Conservation (phyloP, 352 stramenopile species). For the Peronospora tabacina region DNA sequence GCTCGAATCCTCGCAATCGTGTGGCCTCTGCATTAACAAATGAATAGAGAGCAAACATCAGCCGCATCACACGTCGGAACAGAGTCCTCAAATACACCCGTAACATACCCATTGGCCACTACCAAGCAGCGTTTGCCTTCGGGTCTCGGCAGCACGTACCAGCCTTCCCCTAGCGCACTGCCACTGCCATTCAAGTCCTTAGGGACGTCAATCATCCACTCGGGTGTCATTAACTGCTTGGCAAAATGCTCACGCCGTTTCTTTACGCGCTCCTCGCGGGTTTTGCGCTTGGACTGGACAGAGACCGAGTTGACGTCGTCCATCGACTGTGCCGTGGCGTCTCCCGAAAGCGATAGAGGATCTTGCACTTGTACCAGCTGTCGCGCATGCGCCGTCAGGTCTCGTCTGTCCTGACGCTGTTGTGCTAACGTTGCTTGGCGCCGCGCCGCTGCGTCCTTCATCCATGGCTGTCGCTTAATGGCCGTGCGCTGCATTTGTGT, state of each 20-base stretch:
- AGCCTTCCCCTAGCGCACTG: constrained; percentile 64
- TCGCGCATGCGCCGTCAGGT: constrained; percentile 74
- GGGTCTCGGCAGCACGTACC: constrained; percentile 87
- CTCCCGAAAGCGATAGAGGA: constrained; percentile 14
- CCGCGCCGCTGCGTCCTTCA: constrained; percentile 45
- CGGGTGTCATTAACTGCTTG: constrained; percentile 78
- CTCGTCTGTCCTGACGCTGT: constrained; percentile 67
- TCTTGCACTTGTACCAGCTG: constrained; percentile 40
- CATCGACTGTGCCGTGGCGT: constrained; percentile 24
- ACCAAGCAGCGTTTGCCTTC: constrained; percentile 88
- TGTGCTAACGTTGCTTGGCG: constrained; percentile 50
- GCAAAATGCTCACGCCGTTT: constrained; percentile 64
- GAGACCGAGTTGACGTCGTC: constrained; percentile 13
- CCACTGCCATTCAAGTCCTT: constrained; percentile 72
- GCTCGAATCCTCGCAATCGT: constrained; percentile 76
- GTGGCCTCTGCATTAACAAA: constrained; percentile 36
- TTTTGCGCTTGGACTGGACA: constrained; percentile 40
- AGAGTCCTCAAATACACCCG: not conserved
- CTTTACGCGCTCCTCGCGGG: constrained; percentile 72
- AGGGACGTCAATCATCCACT: constrained; percentile 88
- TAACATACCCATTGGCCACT: constrained; percentile 67
- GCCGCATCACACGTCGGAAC: not conserved
- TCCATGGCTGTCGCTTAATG: constrained; percentile 65
- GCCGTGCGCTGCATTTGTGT: constrained; percentile 34
- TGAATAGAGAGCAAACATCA: not conserved